Conservation (phyloP, 208 protist genomes). For the Strigomonas culicis region DNA sequence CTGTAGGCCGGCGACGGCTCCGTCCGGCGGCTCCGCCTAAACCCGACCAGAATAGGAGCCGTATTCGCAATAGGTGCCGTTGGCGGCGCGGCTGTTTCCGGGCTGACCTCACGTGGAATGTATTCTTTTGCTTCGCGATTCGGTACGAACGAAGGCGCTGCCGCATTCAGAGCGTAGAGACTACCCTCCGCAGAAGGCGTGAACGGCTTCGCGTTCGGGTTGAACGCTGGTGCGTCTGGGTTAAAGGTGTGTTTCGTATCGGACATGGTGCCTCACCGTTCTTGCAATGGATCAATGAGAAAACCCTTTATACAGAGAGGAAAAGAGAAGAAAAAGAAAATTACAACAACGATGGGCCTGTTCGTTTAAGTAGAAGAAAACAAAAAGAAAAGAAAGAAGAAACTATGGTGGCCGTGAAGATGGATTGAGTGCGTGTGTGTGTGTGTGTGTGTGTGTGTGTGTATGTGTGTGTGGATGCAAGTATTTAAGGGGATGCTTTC, state of each 20-base stretch:
- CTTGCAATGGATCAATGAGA: too few relatives aligned
- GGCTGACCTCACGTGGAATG: too few relatives aligned
- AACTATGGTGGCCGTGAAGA: not conserved
- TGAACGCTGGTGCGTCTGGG: slow-evolving; percentile 57
- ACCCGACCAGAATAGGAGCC: too few relatives aligned
- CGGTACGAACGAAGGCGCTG: slow-evolving; percentile 16
- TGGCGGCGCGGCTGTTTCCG: too few relatives aligned
- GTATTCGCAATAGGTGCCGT: too few relatives aligned
- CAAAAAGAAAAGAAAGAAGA: slow-evolving; percentile 5
- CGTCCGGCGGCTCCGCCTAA: too few relatives aligned
- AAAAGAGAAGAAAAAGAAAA: not conserved
- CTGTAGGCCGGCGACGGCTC: too few relatives aligned
- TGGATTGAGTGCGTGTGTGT: not conserved
- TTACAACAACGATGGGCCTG: not conserved
- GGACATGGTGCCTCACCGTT: too few relatives aligned
- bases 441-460: slow-evolving; percentile 3
- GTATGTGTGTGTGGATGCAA: not conserved
- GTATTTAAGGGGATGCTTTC: not conserved
- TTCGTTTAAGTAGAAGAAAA: not conserved
- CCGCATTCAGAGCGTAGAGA: not conserved
- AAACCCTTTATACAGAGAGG: not conserved
- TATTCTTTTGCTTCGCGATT: too few relatives aligned
- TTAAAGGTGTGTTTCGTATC: slow-evolving; percentile 58
- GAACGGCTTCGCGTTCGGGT: slow-evolving; percentile 43
- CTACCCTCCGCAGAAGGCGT: slow-evolving; percentile 2